These are phyloP conservation scores for Candolleomyces eurysporus DNA, from an alignment of 768 basidiomycete species.

Conservation along the genomic window DNA sequence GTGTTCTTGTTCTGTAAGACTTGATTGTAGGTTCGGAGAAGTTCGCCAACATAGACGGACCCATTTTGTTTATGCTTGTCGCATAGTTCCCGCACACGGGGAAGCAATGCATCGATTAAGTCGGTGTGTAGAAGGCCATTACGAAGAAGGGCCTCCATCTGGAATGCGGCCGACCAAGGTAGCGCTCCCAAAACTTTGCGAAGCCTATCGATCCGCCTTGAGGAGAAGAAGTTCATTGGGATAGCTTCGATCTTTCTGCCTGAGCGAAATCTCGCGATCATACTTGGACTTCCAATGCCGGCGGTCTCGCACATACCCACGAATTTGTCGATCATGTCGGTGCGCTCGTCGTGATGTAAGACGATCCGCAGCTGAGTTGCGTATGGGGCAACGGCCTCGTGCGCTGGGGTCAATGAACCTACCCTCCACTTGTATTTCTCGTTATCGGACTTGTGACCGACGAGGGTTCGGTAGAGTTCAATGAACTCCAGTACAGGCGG, in stretches of 20 bases:
- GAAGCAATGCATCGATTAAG: slow-evolving; percentile 51
- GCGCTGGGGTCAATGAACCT: slow-evolving; percentile 53
- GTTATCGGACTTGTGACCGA: slow-evolving; percentile 39
- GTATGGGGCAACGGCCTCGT: slow-evolving; percentile 61
- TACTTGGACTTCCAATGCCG: slow-evolving; percentile 30
- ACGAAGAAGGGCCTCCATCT: slow-evolving; percentile 67
- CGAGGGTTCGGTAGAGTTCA: slow-evolving; percentile 52
- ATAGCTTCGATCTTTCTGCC: slow-evolving; percentile 48
- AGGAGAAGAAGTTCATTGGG: slow-evolving; percentile 48
- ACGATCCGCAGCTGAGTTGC: slow-evolving; percentile 68
- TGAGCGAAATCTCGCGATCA: slow-evolving; percentile 30
- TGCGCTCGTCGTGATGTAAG: slow-evolving; percentile 46
- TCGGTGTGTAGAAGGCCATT: slow-evolving; percentile 61
- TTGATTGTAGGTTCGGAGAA: slow-evolving; percentile 57
- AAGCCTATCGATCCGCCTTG: slow-evolving; percentile 44
- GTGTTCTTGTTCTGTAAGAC: slow-evolving; percentile 40
- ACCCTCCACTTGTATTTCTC: slow-evolving; percentile 57
- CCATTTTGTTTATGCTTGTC: slow-evolving; percentile 23
- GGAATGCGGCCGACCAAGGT: slow-evolving; percentile 71
- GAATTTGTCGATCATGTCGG: slow-evolving; percentile 51
- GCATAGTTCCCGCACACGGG: slow-evolving; percentile 41
- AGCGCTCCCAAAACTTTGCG: slow-evolving; percentile 42
- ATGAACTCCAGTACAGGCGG: slow-evolving; percentile 66
- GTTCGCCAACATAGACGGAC: slow-evolving; percentile 34
- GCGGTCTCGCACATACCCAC: slow-evolving; percentile 50